Base-by-base conservation (phyloP, 345 rosid species). In the Chamaenerion angustifolium region DNA sequence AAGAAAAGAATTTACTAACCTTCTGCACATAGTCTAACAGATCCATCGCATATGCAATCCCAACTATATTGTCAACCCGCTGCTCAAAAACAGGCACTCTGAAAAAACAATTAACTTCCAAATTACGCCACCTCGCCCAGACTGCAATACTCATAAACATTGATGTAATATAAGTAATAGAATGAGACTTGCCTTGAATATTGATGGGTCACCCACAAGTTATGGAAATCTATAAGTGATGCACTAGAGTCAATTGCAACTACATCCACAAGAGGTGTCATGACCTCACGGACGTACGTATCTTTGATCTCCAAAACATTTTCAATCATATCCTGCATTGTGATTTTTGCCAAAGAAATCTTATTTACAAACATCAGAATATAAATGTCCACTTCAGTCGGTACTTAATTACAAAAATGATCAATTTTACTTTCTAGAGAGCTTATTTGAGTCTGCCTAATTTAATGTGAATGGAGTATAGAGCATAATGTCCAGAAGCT, bases 31-130 rank as follows among this genome's bases (percentile, higher is more conserved):
- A 84, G 71, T 92, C 98, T 43, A 92, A 72, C 43, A 92, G 81
- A 76, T 88, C 95, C 98, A 92, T 92, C 43, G 98, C 96, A 67
- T 92, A 88, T 51, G 94, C 98, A 54, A 92, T 84, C 35, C 98
- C 98, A 63, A 84, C 85, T 25, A 92, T 92, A 49, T 92, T 92
- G 73, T 87, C 98, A 64, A 92, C 71, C 12, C 96, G 94, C 80
- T 92, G 96, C 83, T 92, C 96, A 72, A 87, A 92, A 64, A 82
- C 98, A 69, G 96, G 96, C 56, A 92, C 96, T 88, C 98, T 92
- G 71, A 31, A 31, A 4, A 8, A 31, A 31, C 37, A 31, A 31
- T 3, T 5, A 31, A 31, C 37, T 31, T 31, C 0, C 8, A 7
- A 31, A 31, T 31, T 31, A 5, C 1, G 7, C 37, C 37, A 3